phyloP scores from a whole-genome alignment of 2,329 filamentous ascomycete species.

The Paramyrothecium roridum region DNA sequence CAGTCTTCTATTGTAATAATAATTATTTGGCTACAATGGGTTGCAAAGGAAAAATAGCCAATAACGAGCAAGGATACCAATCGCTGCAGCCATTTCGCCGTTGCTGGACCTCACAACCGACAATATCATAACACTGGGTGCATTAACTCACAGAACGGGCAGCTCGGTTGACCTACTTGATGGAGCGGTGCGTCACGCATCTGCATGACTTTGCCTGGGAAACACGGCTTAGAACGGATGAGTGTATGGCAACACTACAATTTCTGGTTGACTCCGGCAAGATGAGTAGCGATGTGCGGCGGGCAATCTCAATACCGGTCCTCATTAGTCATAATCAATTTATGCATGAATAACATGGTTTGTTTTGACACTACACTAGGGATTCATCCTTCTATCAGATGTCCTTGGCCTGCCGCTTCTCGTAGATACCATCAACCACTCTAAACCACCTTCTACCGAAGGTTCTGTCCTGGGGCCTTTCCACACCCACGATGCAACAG shows the following conservation, averaged over 20 bases:
- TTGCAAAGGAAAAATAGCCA: no score
- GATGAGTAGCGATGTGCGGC: conserved; percentile 65
- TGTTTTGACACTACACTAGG: conserved; percentile 30
- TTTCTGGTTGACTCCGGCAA: conserved; percentile 69
- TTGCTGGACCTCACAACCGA: conserved; percentile 60
- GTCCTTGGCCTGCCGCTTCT: conserved; percentile 71
- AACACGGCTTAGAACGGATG: conserved; percentile 65
- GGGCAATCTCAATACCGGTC: conserved; percentile 40
- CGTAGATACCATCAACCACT: conserved; percentile 74
- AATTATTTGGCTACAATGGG: no score
- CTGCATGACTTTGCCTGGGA: conserved; percentile 76
- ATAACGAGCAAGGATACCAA: no score
- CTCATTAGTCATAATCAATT: conserved; percentile 13
- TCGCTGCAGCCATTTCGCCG: neutral
- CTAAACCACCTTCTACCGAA: conserved; percentile 67
- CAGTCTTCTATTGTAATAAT: no score
- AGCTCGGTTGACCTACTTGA: conserved; percentile 61
- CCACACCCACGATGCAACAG: conserved; percentile 68
- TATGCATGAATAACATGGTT: neutral
- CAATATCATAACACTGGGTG: no score
- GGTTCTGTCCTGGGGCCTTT: conserved; percentile 80
- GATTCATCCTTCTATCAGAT: conserved; percentile 76
- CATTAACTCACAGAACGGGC: no score
- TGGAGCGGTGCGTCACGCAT: conserved; percentile 68
- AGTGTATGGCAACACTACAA: conserved; percentile 69